Percentiles rank a stretch among this genome's conserved stretches.
These are phyloP conservation scores for Mycocalia duriaeana DNA, from an alignment of 1,284 basidiomycete genomes.

Conservation along the genomic window DNA sequence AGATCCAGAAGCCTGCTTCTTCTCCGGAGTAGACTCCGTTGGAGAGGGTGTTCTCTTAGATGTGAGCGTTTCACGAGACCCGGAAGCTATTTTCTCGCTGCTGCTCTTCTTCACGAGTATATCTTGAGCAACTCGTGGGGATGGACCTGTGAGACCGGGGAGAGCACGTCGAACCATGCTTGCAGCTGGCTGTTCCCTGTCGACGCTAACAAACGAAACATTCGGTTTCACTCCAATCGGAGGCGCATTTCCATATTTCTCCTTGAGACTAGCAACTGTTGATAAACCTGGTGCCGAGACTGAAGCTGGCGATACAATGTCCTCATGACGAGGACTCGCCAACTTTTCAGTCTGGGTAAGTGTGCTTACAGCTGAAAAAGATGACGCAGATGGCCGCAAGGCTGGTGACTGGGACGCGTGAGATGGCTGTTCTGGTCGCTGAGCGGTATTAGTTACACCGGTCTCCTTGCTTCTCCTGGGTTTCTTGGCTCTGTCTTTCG, in stretches of 20 bases:
- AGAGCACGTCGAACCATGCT: constrained; percentile 13
- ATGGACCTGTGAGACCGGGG: constrained; percentile 13
- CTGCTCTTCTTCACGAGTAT: background rate
- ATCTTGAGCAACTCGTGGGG: background rate
- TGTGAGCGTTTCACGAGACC: background rate
- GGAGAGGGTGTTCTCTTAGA: background rate
- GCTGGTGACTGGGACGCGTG: background rate
- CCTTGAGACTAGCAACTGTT: constrained; percentile 10
- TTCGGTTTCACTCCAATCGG: constrained; percentile 4
- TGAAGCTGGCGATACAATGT: background rate
- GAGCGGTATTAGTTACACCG: constrained; percentile 2
- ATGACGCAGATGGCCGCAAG: background rate
- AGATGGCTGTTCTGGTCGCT: background rate
- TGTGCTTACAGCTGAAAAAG: background rate
- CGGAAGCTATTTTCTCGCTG: background rate
- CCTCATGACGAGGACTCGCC: constrained; percentile 1
- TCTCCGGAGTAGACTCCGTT: background rate
- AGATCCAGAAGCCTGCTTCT: background rate
- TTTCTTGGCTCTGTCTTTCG: constrained; percentile 62
- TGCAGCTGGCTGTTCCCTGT: constrained; percentile 5
- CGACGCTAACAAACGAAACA: background rate
- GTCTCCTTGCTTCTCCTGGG: constrained; percentile 45
- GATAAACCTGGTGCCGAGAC: background rate
- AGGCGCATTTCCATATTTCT: constrained; percentile 10
- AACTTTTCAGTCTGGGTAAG: background rate